phyloP scores from a whole-genome alignment of 2,329 filamentous ascomycete species.

The Daldinia sp. region DNA sequence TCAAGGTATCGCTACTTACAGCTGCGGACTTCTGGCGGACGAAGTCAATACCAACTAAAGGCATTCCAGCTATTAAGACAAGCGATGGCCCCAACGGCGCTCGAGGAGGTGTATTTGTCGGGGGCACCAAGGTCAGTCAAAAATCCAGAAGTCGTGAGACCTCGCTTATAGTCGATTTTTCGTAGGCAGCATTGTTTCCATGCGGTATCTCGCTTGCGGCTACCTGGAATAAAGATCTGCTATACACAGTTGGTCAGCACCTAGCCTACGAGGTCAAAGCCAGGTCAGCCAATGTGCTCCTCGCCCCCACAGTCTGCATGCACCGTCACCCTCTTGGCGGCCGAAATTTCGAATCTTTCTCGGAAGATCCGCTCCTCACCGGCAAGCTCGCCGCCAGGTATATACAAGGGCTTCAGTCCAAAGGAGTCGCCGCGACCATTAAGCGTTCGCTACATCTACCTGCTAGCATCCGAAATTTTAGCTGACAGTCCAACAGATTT shows the following conservation, averaged over 20 bases:
- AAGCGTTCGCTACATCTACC: constrained; percentile 68
- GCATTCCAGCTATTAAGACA: constrained; percentile 73
- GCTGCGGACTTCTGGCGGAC: constrained; percentile 79
- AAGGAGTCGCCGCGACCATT: constrained; percentile 79
- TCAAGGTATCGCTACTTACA: constrained; percentile 68
- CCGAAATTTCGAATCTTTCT: constrained; percentile 88
- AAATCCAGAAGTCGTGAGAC: background rate
- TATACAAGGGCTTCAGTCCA: constrained; percentile 78
- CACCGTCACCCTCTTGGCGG: constrained; percentile 87
- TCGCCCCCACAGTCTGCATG: constrained; percentile 84
- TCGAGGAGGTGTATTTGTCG: constrained; percentile 75
- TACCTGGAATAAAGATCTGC: constrained; percentile 80
- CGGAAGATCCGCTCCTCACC: constrained; percentile 82
- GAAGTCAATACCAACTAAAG: constrained; percentile 70
- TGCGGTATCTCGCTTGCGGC: constrained; percentile 83
- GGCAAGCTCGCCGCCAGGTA: constrained; percentile 79
- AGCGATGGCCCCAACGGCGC: constrained; percentile 79
- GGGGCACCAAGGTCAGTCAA: constrained; percentile 68
- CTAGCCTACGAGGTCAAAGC: constrained; percentile 79
- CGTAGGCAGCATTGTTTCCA: constrained; percentile 79
- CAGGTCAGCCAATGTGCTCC: constrained; percentile 77
- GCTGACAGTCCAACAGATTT: constrained; percentile 61
- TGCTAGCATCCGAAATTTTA: constrained; percentile 22
- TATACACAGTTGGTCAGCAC: constrained; percentile 76
- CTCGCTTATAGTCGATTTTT: constrained; percentile 21